These are phyloP conservation scores for Ophiosphaerella narmari DNA, from an alignment of 2,329 filamentous ascomycete species.

Conservation along the genomic window DNA sequence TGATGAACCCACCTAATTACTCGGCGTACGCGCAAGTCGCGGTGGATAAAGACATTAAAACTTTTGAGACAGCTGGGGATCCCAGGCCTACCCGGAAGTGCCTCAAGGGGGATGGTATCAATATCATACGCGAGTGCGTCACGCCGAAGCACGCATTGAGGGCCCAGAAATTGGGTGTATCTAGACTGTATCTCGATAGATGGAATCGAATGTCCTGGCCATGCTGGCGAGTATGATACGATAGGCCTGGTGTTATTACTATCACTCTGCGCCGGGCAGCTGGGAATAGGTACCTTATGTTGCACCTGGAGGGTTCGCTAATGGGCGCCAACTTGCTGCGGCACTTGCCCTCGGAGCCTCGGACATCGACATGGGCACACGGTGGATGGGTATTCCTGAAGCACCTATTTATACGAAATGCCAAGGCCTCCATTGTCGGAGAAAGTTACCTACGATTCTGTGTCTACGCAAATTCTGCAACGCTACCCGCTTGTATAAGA, in stretches of 20 bases:
- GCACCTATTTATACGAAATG: constrained; percentile 29
- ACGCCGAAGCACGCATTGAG: constrained; percentile 30
- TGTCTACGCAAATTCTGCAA: constrained; percentile 34
- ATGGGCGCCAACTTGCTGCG: constrained; percentile 30
- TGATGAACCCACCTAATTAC: constrained; percentile 36
- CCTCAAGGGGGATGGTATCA: constrained; percentile 31
- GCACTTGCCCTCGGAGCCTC: constrained; percentile 31
- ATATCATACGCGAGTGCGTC: constrained; percentile 34
- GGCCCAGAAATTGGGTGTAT: constrained; percentile 27
- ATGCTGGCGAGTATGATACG: constrained; percentile 59
- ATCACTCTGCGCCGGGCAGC: constrained; percentile 27
- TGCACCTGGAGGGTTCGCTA: constrained; percentile 33
- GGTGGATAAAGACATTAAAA: constrained; percentile 33
- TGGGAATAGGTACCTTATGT: constrained; percentile 32
- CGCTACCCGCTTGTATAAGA: constrained; percentile 32
- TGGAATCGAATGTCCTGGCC: constrained; percentile 39
- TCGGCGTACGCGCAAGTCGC: constrained; percentile 27
- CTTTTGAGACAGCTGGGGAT: constrained; percentile 35
- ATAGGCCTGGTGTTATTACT: constrained; percentile 54
- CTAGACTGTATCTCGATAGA: constrained; percentile 25
- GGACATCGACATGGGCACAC: constrained; percentile 35
- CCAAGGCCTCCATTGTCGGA: constrained; percentile 35
- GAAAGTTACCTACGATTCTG: constrained; percentile 26
- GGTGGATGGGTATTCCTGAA: constrained; percentile 36
- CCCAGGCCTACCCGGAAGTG: constrained; percentile 31